Evolutionary conservation across 2,329 filamentous ascomycete genomes (phyloP), one percentile per base, ranked within the genome.

Genomic region (Cladosporium sp.): DNA sequence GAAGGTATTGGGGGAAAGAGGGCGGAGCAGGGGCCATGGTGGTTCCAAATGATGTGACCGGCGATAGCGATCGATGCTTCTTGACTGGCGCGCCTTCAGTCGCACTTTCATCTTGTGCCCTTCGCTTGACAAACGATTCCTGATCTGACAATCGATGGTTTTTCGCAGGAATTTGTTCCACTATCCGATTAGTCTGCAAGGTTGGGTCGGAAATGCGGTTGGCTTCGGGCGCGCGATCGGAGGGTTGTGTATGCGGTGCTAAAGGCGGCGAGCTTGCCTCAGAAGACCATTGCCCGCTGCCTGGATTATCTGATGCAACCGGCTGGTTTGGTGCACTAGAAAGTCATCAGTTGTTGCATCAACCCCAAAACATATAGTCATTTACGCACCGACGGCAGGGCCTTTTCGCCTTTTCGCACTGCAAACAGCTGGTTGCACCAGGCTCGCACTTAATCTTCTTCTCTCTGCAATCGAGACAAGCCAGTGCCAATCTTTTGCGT

Each of bases 371-470:
- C 9, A 9, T 27, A 5, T 9, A 27, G 9, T 9, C 2, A 36
- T 18, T 7, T 18, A 32, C 36, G 11, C 73, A 92, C 87, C 88
- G 88, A 69, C 85, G 85, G 79, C 91, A 96, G 15, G 86, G 77
- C 42, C 89, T 80, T 50, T 90, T 89, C 64, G 92, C 92, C 72
- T 95, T 96, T 66, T 93, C 86, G 67, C 91, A 96, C 70, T 96
- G 90, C 48, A 91, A 81, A 61, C 91, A 96, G 59, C 89, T 89
- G 34, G 88, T 88, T 57, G 83, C 86, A 60, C 91, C 89, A 1
- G 90, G 91, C 58, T 96, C 89, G 64, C 91, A 96, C 69, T 95
- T 96, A 73, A 96, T 95, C 77, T 96, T 96, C 82, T 96, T 96
- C 72, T 96, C 90, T 44, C 91, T 82, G 67, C 91, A 96, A 11